A percentile compares a stretch with the other conserved stretches of the same genome.
Evolutionary conservation across 1,284 basidiomycete species (phyloP).

Genomic region (Earliella scabrosa): DNA sequence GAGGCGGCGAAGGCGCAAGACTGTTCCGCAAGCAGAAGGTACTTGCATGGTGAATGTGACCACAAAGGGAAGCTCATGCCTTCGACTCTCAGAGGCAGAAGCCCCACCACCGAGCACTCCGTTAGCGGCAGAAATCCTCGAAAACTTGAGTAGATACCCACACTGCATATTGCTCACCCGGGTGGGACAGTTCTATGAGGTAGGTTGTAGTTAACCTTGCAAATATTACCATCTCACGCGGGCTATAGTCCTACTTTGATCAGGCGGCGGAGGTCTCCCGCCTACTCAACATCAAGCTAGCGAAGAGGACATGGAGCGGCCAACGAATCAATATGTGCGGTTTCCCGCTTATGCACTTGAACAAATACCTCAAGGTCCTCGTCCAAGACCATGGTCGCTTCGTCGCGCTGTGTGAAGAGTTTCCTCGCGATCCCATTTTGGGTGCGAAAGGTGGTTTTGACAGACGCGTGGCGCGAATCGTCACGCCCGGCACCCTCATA

Average conservation of each 20-base stretch:
- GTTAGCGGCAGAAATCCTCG: conserved; percentile 71
- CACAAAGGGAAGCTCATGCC: background rate
- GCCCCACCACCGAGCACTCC: conserved; percentile 45
- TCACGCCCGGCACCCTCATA: conserved; percentile 92
- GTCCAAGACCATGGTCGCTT: conserved; percentile 83
- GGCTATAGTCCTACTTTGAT: conserved; percentile 81
- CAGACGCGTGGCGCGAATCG: conserved; percentile 80
- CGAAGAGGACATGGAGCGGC: conserved; percentile 73
- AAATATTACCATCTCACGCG: background rate
- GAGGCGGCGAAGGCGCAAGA: conserved; percentile 3
- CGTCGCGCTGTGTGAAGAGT: conserved; percentile 94
- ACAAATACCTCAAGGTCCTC: conserved; percentile 85
- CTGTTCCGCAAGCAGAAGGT: conserved; percentile 2
- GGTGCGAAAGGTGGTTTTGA: conserved; percentile 65
- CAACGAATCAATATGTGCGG: conserved; percentile 82
- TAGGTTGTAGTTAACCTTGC: conserved; percentile 32
- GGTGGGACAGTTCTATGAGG: conserved; percentile 96
- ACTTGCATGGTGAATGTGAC: background rate
- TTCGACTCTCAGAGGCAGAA: background rate
- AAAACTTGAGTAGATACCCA: conserved; percentile 79
- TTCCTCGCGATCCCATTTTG: conserved; percentile 49
- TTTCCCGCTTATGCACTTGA: conserved; percentile 85
- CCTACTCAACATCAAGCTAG: conserved; percentile 82
- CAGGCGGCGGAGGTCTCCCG: conserved; percentile 82
- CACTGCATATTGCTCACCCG: conserved; percentile 90